A percentile compares a stretch with the other conserved stretches of the same genome.
Evolutionary conservation across 2,329 filamentous ascomycete species (phyloP).

Genomic region (Colletotrichum higginsianum): DNA sequence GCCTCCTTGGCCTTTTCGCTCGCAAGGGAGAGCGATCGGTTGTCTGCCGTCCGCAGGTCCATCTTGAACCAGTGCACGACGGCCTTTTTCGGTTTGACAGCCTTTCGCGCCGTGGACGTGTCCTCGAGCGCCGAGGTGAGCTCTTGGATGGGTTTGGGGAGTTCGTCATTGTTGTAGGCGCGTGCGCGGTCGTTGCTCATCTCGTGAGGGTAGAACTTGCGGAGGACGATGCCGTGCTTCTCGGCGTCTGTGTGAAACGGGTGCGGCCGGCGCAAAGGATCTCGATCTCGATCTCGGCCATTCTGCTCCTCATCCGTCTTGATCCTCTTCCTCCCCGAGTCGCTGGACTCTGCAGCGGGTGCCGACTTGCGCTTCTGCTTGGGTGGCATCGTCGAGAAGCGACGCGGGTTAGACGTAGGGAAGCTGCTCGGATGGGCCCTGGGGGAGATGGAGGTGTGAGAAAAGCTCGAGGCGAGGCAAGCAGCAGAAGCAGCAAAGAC

Average conservation of each 20-base stretch:
- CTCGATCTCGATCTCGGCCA: conserved; percentile 48
- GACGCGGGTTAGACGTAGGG: neutral
- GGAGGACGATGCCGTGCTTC: conserved; percentile 74
- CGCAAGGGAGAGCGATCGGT: conserved; percentile 78
- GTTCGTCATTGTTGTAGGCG: conserved; percentile 78
- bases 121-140: conserved; percentile 73
- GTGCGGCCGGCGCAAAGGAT: conserved; percentile 62
- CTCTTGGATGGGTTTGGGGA: conserved; percentile 81
- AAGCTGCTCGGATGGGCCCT: neutral
- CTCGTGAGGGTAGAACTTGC: conserved; percentile 86
- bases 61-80: conserved; percentile 94
- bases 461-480: neutral
- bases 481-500: neutral
- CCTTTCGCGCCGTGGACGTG: conserved; percentile 68
- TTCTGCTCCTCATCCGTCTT: conserved; percentile 47
- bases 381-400: conserved; percentile 47
- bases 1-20: conserved; percentile 75
- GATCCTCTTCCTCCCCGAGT: conserved; percentile 49
- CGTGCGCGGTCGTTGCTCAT: conserved; percentile 86
- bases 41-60: conserved; percentile 82
- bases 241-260: conserved; percentile 63
- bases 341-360: conserved; percentile 44
- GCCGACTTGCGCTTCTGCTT: conserved; percentile 49
- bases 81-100: conserved; percentile 68
- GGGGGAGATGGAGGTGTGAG: neutral